Evolutionary conservation across 768 basidiomycete species (phyloP), one percentile per base, ranked within the genome.

Genomic region (Omphalotus guepiniiformis): DNA sequence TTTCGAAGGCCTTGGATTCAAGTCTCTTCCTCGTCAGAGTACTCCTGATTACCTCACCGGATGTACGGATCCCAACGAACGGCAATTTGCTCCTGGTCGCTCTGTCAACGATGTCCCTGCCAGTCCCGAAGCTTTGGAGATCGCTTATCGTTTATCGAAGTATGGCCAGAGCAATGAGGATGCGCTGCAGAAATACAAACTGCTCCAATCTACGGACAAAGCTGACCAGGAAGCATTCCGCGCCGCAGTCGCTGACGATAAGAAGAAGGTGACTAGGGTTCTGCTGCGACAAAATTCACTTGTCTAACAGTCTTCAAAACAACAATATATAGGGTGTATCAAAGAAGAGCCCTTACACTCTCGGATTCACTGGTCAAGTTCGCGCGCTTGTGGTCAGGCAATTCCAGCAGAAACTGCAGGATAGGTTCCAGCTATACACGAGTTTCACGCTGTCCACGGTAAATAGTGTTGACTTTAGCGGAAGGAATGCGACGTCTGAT

Each of bases 21-120:
- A 78, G 29, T 52, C 86, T 16, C 79, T 88, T 21, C 85, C 87
- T 46, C 82, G 90, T 30, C 91, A 93, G 63, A 89, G 82, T 54
- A 88, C 87, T 12, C 81, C 90, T 8, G 91, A 93, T 61, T 93
- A 88, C 63, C 75, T 93, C 18, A 88, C 88, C 18, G 85, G 85
- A 5, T 85, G 83, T 64, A 87, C 93, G 2, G 88, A 90, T 57
- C 78, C 83, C 0, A 89, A 92, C 56, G 91, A 95, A 67, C 86
- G 92, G 21, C 85, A 83, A 59, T 85, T 87, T 55, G 78, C 81
- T 0, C 66, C 76, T 2, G 88, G 83, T 4, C 76, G 73, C 19
- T 79, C 82, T 8, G 72, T 69, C 11, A 52, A 53, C 1, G 74
- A 82, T 52, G 83, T 83, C 0, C 89, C 88, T 1, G 79, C 79